Base-by-base conservation (phyloP, 1,284 basidiomycete species). In the Tremellales sp. region DNA sequence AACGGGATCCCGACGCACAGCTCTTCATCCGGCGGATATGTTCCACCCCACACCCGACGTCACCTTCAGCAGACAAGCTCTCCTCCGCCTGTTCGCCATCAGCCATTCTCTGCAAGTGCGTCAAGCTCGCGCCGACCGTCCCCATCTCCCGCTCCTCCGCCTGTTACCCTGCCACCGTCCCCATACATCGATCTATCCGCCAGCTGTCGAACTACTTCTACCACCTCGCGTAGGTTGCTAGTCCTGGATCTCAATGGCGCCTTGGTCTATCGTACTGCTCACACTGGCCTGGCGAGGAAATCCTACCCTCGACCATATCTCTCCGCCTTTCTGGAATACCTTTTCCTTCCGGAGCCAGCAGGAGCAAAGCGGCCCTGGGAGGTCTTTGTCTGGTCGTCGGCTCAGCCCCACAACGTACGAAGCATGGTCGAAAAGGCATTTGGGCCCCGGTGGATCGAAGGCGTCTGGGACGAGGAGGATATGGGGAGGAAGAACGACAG, bases 211-310 rank as follows among this genome's bases (percentile, higher is more conserved):
- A 6, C 24, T 45, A 18, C 35, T 29, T n/a, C 26, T 39, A 3
- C 44, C 44, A 50, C 26, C 29, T 50, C 26, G 40, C 53, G 45
- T 7, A 73, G 71, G 50, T 60, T 73, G 12, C 50, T 73, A 8
- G 64, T 72, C 0, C 56, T 72, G 10, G 71, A 73, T 44, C 51
- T 73, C n/a, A 73, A 73, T 43, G 70, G 70, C 3, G 68, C 70
- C 13, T 45, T 73, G 28, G 48, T 73, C 12, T 70, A 67, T 44
- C 61, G 70, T 12, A 45, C 54, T 22, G 43, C 51, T 13, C 35
- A 45, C 18, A 44, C 49, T 16, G 36, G 45, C n/a, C 42, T 45
- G 3, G 29, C 32, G 12, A 49, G 58, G 16, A 48, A 41, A 18
- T 40, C 58, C 0, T 55, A 63, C 46, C 66, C 68, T 2, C 58